A percentile compares a stretch with the other conserved stretches of the same genome.
Evolutionary conservation across 768 basidiomycete genomes (phyloP).

Genomic region (Lactarius deliciosus): DNA sequence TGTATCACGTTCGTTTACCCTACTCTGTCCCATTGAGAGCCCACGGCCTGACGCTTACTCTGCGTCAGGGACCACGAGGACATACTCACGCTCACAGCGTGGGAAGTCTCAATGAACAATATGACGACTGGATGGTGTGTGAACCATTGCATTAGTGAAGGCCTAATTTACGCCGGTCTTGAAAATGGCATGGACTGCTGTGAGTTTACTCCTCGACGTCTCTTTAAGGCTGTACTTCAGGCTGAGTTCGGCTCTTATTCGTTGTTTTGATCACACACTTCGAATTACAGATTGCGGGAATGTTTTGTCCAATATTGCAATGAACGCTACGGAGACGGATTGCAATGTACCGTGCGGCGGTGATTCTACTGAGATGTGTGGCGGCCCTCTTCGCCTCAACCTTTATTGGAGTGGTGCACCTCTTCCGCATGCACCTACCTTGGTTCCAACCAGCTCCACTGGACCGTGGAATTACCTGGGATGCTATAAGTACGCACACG

Average conservation of each 20-base stretch:
- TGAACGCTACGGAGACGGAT: neutral
- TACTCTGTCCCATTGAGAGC: neutral
- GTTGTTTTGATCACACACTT: neutral
- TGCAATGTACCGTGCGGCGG: neutral
- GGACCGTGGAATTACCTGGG: neutral
- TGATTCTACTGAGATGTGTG: neutral
- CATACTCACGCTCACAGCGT: neutral
- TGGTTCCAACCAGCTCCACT: neutral
- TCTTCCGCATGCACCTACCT: neutral
- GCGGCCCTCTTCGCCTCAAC: neutral
- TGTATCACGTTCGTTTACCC: neutral
- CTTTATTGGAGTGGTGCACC: neutral
- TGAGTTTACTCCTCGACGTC: neutral
- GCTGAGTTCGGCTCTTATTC: no score
- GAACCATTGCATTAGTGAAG: neutral
- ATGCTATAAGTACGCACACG: neutral
- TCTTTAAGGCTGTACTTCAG: neutral
- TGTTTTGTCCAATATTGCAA: neutral
- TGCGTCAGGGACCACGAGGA: neutral
- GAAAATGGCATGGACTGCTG: neutral
- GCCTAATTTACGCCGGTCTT: neutral
- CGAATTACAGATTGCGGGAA: neutral
- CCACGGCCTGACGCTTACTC: neutral
- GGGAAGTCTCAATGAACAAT: rapidly evolving
- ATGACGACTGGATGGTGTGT: neutral